Evolutionary conservation across 2,329 filamentous ascomycete species (phyloP), one percentile per base, ranked within the genome.

Genomic region (Thelonectria olida): DNA sequence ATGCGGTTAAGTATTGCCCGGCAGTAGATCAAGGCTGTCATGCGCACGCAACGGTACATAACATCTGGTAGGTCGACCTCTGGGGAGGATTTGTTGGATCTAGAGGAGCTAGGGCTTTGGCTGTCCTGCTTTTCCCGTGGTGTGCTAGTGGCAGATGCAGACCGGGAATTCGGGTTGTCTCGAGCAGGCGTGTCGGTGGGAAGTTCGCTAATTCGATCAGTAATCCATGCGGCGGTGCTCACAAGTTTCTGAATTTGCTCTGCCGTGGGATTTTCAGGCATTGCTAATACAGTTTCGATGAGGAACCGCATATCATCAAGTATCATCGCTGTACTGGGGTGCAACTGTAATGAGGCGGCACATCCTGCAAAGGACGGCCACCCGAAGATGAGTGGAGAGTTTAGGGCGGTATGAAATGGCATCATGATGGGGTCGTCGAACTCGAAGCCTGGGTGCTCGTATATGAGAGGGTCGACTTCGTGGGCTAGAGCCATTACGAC

Each of bases 231-330:
- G 1, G 81, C 79, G 1, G 77, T 78, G 0, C 73, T 72, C 23
- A 73, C 69, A 2, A 85, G 72, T 45, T 78, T 78, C 13, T 78
- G 69, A 3, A 80, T 67, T 27, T 82, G 75, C 22, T 77, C 76
- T 0, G 64, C 28, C 0, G 76, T 74, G 3, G 80, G 68, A 0
- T 72, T 45, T 2, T 67, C 59, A 0, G 81, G 77, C n/a, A 84
- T 70, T 1, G 75, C 70, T 5, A 83, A 63, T 0, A 84, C 78
- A 3, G 78, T 70, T 9, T 75, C 69, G n/a, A 84, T 74, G 1
- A 86, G 72, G 20, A 79, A 79, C 5, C 83, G 79, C 72, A 85
- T 79, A 49, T 84, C 80, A 54, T 86, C 84, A 3, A 86, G 78
- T 52, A 86, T 82, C 13, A 78, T 75, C 5, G 83, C 82, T 1